Conservation (phyloP, 805 yeast genomes). For the Candida schatavii region DNA sequence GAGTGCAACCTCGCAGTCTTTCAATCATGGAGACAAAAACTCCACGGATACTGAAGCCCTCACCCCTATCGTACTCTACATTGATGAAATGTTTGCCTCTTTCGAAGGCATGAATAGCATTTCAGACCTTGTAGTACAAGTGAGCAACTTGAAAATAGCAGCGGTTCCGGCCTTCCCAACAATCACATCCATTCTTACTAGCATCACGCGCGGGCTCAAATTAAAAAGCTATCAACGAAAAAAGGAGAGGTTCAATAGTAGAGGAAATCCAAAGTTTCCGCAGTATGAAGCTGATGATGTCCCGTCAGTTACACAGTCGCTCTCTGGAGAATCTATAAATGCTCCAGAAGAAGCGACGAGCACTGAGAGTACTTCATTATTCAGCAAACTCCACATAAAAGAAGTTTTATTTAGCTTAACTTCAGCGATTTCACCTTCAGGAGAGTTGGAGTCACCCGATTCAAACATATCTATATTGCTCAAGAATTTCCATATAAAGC, state of each 20-base stretch:
- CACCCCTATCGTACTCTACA: constrained; percentile 22
- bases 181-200: constrained; percentile 31
- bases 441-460: constrained; percentile 37
- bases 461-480: constrained; percentile 23
- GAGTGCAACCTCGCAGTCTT: constrained; percentile 70
- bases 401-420: constrained; percentile 42
- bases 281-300: constrained; percentile 17
- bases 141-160: constrained; percentile 43
- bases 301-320: neutral
- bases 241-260: constrained; percentile 11
- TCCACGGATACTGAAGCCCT: constrained; percentile 1
- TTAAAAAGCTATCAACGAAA: constrained; percentile 29
- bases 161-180: constrained; percentile 43
- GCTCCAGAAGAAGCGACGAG: constrained; percentile 5
- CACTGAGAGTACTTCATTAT: constrained; percentile 11
- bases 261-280: constrained; percentile 18
- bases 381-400: constrained; percentile 38
- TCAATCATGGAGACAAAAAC: constrained; percentile 14
- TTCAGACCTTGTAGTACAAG: constrained; percentile 33
- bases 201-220: constrained; percentile 34
- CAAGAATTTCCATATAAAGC: constrained; percentile 37
- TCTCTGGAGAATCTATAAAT: neutral
- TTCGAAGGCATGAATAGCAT: constrained; percentile 47
- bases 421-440: constrained; percentile 42
- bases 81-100: constrained; percentile 37